Evolutionary conservation across 106 monocot genomes (phyloP).

Genomic region (Dendrobium officinale): DNA sequence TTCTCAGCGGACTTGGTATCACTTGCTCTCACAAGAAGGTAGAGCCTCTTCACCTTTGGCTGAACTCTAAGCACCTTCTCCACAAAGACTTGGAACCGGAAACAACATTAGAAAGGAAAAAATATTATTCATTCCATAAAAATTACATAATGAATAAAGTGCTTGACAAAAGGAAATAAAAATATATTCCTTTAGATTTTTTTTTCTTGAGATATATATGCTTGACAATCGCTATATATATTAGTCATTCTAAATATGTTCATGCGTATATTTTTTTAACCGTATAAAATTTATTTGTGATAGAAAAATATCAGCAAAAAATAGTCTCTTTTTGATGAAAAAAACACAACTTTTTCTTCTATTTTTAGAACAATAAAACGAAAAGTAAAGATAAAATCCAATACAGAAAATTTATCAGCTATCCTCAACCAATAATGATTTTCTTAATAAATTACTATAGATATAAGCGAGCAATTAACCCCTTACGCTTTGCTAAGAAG

Average conservation of each 20-base stretch:
- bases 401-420: no score
- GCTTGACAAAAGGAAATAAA: neutral
- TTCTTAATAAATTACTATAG: no score
- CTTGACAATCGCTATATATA: no score
- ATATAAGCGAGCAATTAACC: neutral
- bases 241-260: no score
- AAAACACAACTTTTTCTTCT: no score
- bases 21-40: conserved; percentile 46
- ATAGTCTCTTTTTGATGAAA: no score
- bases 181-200: neutral
- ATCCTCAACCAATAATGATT: no score
- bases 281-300: no score
- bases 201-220: no score
- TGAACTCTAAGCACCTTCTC: conserved; percentile 72
- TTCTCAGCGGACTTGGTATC: conserved; percentile 18
- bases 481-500: conserved; percentile 45
- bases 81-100: conserved; percentile 42
- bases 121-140: neutral
- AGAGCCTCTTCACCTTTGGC: conserved; percentile 57
- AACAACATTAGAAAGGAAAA: neutral
- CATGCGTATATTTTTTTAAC: no score
- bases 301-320: no score
- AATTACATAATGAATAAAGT: neutral
- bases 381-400: neutral
- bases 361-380: neutral